phyloP scores from a whole-genome alignment of 306 rosid species.

The Prinsepia uniflora region DNA sequence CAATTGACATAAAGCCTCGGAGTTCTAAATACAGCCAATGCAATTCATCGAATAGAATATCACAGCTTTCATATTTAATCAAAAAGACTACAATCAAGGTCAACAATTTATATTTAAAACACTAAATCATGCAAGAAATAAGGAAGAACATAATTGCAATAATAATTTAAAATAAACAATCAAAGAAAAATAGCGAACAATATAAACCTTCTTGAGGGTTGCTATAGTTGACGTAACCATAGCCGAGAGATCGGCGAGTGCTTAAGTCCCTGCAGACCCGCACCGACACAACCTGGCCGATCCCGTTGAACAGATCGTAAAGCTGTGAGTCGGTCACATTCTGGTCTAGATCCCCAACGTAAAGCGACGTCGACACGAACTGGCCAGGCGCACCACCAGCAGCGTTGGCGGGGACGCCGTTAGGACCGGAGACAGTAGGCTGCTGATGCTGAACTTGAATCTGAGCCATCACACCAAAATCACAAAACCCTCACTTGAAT shows the following conservation, averaged over 20 bases:
- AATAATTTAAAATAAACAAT: neutral
- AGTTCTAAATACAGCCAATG: too few species aligned
- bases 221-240: constrained; percentile 65
- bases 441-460: constrained; percentile 67
- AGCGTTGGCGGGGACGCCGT: constrained; percentile 29
- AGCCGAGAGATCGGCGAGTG: constrained; percentile 66
- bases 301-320: constrained; percentile 56
- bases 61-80: neutral
- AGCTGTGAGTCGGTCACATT: constrained; percentile 63
- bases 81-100: neutral
- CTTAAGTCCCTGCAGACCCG: constrained; percentile 67
- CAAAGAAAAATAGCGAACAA: neutral
- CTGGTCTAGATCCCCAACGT: constrained; percentile 66
- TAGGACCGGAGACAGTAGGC: constrained; percentile 31
- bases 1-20: too few species aligned
- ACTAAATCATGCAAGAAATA: neutral
- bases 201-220: constrained; percentile 62
- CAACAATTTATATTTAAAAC: neutral
- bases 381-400: constrained; percentile 30
- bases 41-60: neutral
- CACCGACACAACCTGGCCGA: constrained; percentile 60
- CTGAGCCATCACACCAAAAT: constrained; percentile 53
- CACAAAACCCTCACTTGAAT: constrained; percentile 2
- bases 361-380: constrained; percentile 55
- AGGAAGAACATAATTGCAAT: neutral